Evolutionary conservation across 768 basidiomycete species (phyloP).

Genomic region (Clitopilus hobsonii): DNA sequence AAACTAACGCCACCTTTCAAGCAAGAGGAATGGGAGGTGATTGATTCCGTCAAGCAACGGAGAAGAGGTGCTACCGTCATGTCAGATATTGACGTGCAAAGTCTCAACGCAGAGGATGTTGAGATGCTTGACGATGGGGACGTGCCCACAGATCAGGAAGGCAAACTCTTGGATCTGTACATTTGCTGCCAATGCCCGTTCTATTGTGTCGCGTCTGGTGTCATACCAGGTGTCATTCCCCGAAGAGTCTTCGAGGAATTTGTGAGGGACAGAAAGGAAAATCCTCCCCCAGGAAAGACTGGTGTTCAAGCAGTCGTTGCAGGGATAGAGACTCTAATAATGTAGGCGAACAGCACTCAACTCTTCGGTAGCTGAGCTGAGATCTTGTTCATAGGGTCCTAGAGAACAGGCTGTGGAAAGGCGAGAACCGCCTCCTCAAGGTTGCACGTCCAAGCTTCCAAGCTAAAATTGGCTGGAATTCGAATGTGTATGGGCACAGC

Average conservation of each 20-base stretch:
- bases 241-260: conserved; percentile 59
- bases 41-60: conserved; percentile 44
- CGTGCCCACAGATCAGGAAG: conserved; percentile 38
- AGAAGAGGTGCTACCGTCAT: conserved; percentile 37
- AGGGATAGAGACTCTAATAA: conserved; percentile 62
- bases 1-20: conserved; percentile 60
- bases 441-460: conserved; percentile 52
- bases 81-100: conserved; percentile 38
- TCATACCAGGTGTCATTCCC: conserved; percentile 73
- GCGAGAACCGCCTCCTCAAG: conserved; percentile 55
- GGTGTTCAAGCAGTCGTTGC: conserved; percentile 50
- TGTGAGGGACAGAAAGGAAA: conserved; percentile 51
- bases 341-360: conserved; percentile 37
- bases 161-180: conserved; percentile 68
- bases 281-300: conserved; percentile 53
- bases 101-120: conserved; percentile 28
- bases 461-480: conserved; percentile 63
- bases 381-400: conserved; percentile 44
- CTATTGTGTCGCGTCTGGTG: conserved; percentile 63
- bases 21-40: conserved; percentile 56
- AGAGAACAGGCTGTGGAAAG: conserved; percentile 73
- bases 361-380: conserved; percentile 1
- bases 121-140: conserved; percentile 28
- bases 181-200: conserved; percentile 82
- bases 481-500: conserved; percentile 45